Evolutionary conservation across 202 grass and related monocot species (phyloP).

Genomic region (Panicum virgatum): DNA sequence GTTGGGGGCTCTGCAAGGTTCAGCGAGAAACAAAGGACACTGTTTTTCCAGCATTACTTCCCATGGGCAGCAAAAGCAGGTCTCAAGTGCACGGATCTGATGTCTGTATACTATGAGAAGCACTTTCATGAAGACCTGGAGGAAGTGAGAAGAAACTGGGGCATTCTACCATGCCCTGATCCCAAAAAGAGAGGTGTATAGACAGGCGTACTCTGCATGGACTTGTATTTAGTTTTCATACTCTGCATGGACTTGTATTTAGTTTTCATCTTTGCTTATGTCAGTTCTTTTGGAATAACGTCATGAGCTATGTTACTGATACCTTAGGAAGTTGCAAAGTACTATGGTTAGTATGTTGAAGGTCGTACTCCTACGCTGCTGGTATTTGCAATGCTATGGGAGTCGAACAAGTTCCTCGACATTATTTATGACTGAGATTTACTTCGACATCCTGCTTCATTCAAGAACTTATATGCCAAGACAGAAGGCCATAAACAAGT

Average conservation of each 20-base stretch:
- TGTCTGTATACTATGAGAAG: slow-evolving; percentile 94
- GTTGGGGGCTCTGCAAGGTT: slow-evolving; percentile 80
- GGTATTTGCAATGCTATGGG: background rate
- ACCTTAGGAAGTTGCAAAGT: background rate
- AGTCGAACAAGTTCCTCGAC: background rate
- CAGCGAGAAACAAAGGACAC: slow-evolving; percentile 64
- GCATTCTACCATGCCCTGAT: slow-evolving; percentile 64
- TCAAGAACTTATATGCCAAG: no score
- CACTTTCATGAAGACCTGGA: slow-evolving; percentile 83
- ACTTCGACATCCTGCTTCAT: background rate
- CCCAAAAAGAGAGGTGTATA: slow-evolving; percentile 41
- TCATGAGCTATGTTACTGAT: background rate
- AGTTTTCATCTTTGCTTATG: slow-evolving; percentile 8
- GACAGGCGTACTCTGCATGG: slow-evolving; percentile 7
- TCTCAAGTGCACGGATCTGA: slow-evolving; percentile 70
- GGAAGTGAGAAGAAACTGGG: slow-evolving; percentile 74
- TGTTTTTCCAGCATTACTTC: slow-evolving; percentile 85
- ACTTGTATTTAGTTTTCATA: background rate
- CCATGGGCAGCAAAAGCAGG: slow-evolving; percentile 78
- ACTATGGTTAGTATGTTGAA: background rate
- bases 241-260: background rate
- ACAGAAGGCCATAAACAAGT: background rate
- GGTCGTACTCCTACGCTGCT: background rate
- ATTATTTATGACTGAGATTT: background rate
- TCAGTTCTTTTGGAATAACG: background rate